Evolutionary conservation across 164 flowering plant genomes (phyloP), one percentile per base, ranked within the genome.

Genomic region (Magnolia changhungtana): DNA sequence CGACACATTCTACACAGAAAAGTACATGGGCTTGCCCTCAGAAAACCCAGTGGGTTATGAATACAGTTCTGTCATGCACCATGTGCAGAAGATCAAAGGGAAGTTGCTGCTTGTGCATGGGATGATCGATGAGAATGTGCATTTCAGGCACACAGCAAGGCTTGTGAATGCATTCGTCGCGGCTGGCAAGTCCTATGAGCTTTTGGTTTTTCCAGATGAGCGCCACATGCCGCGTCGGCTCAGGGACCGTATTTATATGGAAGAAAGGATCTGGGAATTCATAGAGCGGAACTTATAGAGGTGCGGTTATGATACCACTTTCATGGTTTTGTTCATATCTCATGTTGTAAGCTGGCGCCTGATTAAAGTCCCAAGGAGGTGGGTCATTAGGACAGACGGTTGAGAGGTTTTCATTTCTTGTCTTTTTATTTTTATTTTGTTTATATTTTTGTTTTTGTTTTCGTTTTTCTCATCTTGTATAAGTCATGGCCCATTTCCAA

Each of bases 41-140:
- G 89, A 87, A 73, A 86, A 92, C 65, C 65, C 72, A 13, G 69
- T 61, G 19, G 85, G 81, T 4, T 93, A 92, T 16, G 85, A 85
- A 74, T 49, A 75, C 37, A 75, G 95, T 78, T 89, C 95, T 0
- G 88, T 96, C 74, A 90, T 92, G 94, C 86, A 86, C 68, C 98
- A 96, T 73, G 89, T 91, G 14, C 72, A 79, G 52, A 88, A 87
- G 20, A 77, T 92, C 74, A 87, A 86, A 70, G 98, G 98, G 3
- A 92, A 77, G 75, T 75, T 96, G 84, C 70, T 96, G 74, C 81
- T 93, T 24, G 95, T 96, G 71, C 98, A 96, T 78, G 99, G 98
- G 24, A 92, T 96, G 97, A 94, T 94, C 9, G 98, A 96, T 24
- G 99, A 96, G 63, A 96, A 96, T 71, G 97, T 96, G 69, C 99